Percentiles rank a stretch among this genome's conserved stretches.
Conservation (phyloP, 2,329 filamentous ascomycete species). For the Kalaharituber pfeilii region DNA sequence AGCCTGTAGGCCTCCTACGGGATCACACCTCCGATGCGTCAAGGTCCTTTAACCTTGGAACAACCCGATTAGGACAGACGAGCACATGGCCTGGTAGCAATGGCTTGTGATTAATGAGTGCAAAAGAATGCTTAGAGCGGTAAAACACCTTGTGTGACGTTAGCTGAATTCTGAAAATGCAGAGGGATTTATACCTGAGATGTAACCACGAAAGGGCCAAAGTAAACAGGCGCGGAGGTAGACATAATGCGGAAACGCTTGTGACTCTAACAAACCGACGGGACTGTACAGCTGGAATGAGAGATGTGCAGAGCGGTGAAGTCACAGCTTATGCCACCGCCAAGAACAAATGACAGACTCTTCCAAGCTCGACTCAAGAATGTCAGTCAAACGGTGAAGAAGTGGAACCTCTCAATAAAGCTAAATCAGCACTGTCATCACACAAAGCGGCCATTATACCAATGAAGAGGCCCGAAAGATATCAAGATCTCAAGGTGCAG, state of each 20-base stretch:
- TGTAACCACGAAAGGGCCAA: constrained; percentile 61
- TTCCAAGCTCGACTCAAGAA: background rate
- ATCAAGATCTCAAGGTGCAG: background rate
- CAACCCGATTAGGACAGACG: constrained; percentile 54
- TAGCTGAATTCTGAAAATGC: background rate
- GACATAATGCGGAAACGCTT: background rate
- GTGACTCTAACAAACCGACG: too few relatives aligned
- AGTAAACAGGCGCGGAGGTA: constrained; percentile 37
- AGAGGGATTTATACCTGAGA: constrained; percentile 39
- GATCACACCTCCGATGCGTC: constrained; percentile 44
- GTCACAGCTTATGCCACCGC: too few relatives aligned
- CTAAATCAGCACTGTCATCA: background rate
- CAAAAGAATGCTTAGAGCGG: constrained; percentile 60
- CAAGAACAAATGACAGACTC: background rate
- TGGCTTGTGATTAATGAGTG: constrained; percentile 88
- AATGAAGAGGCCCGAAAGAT: background rate
- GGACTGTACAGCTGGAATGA: too few relatives aligned
- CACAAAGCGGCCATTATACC: background rate
- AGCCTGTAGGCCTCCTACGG: constrained; percentile 9
- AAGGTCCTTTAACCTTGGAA: constrained; percentile 60
- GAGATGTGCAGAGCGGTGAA: too few relatives aligned
- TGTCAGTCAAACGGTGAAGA: background rate
- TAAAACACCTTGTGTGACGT: constrained; percentile 56
- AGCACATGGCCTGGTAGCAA: constrained; percentile 86
- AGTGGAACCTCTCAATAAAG: background rate